phyloP scores from a whole-genome alignment of 208 protist genomes.

The Leishmania lainsoni region DNA sequence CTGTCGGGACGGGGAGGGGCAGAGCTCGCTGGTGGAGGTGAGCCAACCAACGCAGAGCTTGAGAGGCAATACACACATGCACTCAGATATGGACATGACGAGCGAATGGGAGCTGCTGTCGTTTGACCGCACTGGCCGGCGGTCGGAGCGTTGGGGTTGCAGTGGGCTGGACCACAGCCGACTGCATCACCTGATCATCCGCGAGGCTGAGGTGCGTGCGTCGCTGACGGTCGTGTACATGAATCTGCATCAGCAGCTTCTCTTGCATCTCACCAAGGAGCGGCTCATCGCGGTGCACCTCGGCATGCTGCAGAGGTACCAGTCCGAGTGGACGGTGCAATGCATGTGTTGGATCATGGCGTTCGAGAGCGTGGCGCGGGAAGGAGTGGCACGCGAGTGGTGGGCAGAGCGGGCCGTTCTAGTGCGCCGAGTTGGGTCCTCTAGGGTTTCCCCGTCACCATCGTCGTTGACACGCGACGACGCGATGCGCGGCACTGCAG shows the following conservation, averaged over 20 bases:
- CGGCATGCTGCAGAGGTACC: slow-evolving; percentile 36
- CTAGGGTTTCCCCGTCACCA: not conserved
- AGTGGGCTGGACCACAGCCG: slow-evolving; percentile 18
- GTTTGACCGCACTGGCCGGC: slow-evolving; percentile 27
- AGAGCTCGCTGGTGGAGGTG: slow-evolving; percentile 55
- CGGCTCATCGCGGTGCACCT: slow-evolving; percentile 44
- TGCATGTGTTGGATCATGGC: slow-evolving; percentile 24
- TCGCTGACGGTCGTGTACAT: slow-evolving; percentile 30
- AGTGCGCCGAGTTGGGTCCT: slow-evolving; percentile 1
- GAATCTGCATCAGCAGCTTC: slow-evolving; percentile 23
- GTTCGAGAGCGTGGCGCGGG: slow-evolving; percentile 16
- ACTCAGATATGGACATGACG: slow-evolving; percentile 47
- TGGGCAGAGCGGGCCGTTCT: slow-evolving; percentile 16
- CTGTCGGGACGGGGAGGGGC: slow-evolving; percentile 17
- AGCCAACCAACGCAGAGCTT: slow-evolving; percentile 65
- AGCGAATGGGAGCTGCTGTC: slow-evolving; percentile 56
- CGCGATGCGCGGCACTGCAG: not conserved
- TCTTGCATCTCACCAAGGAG: slow-evolving; percentile 33
- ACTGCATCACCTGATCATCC: slow-evolving; percentile 38
- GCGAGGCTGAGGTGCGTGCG: slow-evolving; percentile 46
- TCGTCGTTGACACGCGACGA: not conserved
- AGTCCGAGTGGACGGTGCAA: slow-evolving; percentile 30
- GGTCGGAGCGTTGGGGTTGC: slow-evolving; percentile 1
- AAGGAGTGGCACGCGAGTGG: slow-evolving; percentile 15
- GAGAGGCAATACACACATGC: slow-evolving; percentile 28